Percentiles rank a stretch among this genome's conserved stretches.
These are phyloP conservation scores for Colletotrichum filicis DNA, from an alignment of 2,329 filamentous ascomycete species.

Conservation along the genomic window DNA sequence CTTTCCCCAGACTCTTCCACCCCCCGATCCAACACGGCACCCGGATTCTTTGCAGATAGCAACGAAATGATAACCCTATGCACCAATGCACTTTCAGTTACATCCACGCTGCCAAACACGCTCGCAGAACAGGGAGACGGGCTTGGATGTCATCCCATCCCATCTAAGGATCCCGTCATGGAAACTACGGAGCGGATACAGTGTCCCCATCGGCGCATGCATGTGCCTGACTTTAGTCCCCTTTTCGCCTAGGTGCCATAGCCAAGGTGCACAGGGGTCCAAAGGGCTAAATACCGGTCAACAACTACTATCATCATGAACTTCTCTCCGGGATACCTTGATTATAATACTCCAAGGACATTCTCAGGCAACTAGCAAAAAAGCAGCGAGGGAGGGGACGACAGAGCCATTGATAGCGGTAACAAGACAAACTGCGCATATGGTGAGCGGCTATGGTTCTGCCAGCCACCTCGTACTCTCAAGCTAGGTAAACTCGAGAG, in stretches of 20 bases:
- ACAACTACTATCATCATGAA: no score
- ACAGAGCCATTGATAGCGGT: no score
- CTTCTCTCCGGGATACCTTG: no score
- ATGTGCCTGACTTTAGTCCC: constrained; percentile 32
- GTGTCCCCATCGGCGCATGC: constrained; percentile 25
- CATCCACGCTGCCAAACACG: neutral
- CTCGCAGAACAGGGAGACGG: neutral
- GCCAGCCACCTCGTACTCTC: no score
- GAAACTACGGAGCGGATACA: constrained; percentile 6
- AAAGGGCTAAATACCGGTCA: no score
- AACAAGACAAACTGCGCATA: no score
- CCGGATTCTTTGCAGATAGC: neutral
- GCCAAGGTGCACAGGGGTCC: neutral
- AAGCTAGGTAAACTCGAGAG: no score
- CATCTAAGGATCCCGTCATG: neutral
- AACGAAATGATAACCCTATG: neutral
- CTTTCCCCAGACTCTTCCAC: neutral
- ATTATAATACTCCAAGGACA: no score
- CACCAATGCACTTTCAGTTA: neutral
- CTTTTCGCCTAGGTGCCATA: neutral
- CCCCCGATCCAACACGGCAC: neutral
- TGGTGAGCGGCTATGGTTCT: no score
- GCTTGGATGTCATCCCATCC: neutral
- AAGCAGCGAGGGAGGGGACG: no score
- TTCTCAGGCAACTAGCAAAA: no score